These are phyloP conservation scores for Acaromyces ingoldii DNA, from an alignment of 1,284 basidiomycete species.

Conservation along the genomic window DNA sequence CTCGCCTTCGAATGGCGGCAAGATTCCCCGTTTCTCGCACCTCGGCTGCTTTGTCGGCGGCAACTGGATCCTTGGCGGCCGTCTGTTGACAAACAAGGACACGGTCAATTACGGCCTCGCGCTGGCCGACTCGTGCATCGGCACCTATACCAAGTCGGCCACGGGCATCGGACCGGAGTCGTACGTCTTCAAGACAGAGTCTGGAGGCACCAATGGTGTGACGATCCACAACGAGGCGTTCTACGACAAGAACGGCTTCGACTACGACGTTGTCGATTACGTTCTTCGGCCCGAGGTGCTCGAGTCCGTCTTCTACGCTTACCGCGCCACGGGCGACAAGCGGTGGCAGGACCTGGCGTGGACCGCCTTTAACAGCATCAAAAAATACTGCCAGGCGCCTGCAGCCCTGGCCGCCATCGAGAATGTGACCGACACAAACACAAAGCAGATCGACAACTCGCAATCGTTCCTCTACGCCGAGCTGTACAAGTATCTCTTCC, in stretches of 20 bases:
- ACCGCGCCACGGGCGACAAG: conserved; percentile 35
- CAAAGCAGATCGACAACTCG: conserved; percentile 29
- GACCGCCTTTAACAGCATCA: conserved; percentile 80
- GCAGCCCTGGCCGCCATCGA: conserved; percentile 24
- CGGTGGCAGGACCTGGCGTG: conserved; percentile 72
- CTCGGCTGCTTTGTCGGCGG: conserved; percentile 39
- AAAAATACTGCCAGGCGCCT: conserved; percentile 67
- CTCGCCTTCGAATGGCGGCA: conserved; percentile 16
- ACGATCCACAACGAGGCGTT: conserved; percentile 20
- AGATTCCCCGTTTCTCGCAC: conserved; percentile 30
- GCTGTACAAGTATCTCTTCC: conserved; percentile 41
- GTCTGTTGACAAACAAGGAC: conserved; percentile 19
- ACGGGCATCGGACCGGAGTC: conserved; percentile 27
- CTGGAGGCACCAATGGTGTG: conserved; percentile 21
- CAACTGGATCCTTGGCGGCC: conserved; percentile 40
- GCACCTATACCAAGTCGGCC: conserved; percentile 30
- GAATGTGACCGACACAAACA: conserved; percentile 19
- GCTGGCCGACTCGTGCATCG: conserved; percentile 23
- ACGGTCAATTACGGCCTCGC: conserved; percentile 31
- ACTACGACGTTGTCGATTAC: conserved; percentile 28
- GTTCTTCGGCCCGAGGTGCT: conserved; percentile 40
- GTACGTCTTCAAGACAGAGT: conserved; percentile 26
- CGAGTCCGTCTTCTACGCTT: conserved; percentile 37
- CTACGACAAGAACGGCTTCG: conserved; percentile 31
- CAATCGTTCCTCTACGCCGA: conserved; percentile 37